These are phyloP conservation scores for Pythium insidiosum DNA, from an alignment of 352 stramenopile genomes.

Conservation along the genomic window DNA sequence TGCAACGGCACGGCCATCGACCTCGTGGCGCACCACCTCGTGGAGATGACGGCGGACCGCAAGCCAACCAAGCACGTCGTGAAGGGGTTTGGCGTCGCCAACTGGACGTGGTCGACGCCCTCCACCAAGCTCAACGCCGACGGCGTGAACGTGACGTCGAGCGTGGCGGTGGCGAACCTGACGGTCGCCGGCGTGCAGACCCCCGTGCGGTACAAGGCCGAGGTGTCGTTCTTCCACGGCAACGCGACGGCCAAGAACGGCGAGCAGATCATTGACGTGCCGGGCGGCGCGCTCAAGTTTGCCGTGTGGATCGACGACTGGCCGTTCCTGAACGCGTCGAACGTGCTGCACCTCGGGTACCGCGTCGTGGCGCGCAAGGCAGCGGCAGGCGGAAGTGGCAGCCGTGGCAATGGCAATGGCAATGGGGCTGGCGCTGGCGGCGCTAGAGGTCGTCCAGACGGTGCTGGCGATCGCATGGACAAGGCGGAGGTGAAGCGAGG, in stretches of 20 bases:
- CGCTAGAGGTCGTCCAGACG: too few species aligned
- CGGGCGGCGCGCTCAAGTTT: neutral
- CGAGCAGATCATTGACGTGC: neutral
- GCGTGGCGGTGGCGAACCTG: neutral
- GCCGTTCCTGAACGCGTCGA: neutral
- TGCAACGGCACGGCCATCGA: neutral
- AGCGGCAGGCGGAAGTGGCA: neutral
- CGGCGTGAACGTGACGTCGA: slow-evolving; percentile 3
- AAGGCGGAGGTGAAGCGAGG: too few species aligned
- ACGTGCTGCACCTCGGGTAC: neutral
- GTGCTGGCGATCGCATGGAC: too few species aligned
- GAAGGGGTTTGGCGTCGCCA: neutral
- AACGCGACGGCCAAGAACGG: too few species aligned
- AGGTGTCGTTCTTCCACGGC: neutral
- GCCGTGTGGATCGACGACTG: neutral
- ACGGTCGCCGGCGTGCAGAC: neutral
- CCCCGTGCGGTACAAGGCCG: neutral
- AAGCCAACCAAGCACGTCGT: neutral
- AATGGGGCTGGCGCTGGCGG: too few species aligned
- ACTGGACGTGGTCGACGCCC: neutral
- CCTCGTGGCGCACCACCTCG: neutral
- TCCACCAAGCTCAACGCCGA: neutral
- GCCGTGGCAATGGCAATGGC: too few species aligned
- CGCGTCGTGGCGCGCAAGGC: neutral
- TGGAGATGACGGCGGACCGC: neutral